Evolutionary conservation across 495 filamentous ascomycete genomes (phyloP).

Genomic region (Usnea hakonensis): DNA sequence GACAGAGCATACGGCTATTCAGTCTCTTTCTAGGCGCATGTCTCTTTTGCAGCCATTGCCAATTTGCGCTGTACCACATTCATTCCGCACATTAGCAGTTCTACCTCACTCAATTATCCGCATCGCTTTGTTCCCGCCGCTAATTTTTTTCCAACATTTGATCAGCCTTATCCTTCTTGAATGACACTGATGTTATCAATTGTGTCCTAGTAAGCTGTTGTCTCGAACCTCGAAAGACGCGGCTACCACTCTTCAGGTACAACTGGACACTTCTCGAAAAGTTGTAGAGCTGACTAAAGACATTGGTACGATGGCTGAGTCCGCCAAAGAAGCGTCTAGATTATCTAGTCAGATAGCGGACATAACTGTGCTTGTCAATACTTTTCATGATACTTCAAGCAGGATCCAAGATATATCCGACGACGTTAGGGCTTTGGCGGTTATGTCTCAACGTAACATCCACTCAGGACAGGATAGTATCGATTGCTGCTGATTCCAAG

Average conservation of each 20-base stretch:
- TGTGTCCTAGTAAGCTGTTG: background rate
- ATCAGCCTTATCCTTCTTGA: background rate
- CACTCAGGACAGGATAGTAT: too few species aligned
- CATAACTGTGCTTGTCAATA: background rate
- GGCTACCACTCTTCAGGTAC: conserved; percentile 1
- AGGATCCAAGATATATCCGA: background rate
- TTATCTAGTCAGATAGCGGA: conserved; percentile 2
- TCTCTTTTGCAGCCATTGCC: too few species aligned
- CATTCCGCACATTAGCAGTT: too few species aligned
- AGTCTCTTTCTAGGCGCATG: too few species aligned
- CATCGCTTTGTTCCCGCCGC: background rate
- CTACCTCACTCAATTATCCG: too few species aligned
- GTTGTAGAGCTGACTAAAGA: conserved; percentile 5
- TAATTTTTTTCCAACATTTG: too few species aligned
- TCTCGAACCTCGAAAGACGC: conserved; percentile 1
- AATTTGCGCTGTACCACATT: too few species aligned
- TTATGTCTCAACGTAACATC: conserved; percentile 9
- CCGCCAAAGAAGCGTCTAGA: conserved; percentile 5
- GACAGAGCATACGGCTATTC: too few species aligned
- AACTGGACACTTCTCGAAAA: conserved; percentile 4
- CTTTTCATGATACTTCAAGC: background rate
- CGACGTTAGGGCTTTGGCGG: background rate
- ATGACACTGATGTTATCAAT: background rate
- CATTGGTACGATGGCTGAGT: background rate
- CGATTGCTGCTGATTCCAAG: too few species aligned